phyloP scores from a whole-genome alignment of 1,139 yeast genomes.

The Ashbya aceris region DNA sequence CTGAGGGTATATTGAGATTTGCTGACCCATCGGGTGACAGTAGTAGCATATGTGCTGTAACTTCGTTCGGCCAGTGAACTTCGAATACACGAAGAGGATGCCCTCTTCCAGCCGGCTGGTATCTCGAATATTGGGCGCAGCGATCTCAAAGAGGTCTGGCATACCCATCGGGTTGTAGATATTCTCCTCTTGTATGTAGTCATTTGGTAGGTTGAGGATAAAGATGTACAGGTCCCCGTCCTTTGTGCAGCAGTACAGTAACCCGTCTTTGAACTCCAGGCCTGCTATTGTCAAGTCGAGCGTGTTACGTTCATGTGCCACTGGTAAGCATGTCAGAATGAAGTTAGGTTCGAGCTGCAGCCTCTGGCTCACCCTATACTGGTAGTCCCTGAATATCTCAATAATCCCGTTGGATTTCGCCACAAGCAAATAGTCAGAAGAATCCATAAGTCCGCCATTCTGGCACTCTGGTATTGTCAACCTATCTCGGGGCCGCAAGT shows the following conservation, averaged over 20 bases:
- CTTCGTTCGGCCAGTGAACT: constrained; percentile 14
- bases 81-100: constrained; percentile 11
- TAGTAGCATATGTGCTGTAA: constrained; percentile 21
- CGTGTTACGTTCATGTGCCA: constrained; percentile 7
- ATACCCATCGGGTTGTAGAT: constrained; percentile 6
- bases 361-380: constrained; percentile 11
- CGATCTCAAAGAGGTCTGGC: constrained; percentile 6
- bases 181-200: constrained; percentile 17
- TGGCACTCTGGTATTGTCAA: constrained; percentile 6
- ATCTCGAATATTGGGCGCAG: not conserved
- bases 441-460: constrained; percentile 11
- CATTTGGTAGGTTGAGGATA: constrained; percentile 20
- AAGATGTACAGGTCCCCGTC: constrained; percentile 21
- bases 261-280: constrained; percentile 19
- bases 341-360: constrained; percentile 13
- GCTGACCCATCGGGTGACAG: constrained; percentile 17
- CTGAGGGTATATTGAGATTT: constrained; percentile 8
- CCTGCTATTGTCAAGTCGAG: constrained; percentile 16
- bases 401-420: constrained; percentile 24
- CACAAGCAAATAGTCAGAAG: constrained; percentile 23
- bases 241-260: constrained; percentile 22
- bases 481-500: constrained; percentile 16
- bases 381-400: constrained; percentile 22
- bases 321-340: constrained; percentile 19
- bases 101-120: constrained; percentile 13